phyloP scores from a whole-genome alignment of 2,329 filamentous ascomycete genomes.

The Sodiomyces alkalinus region DNA sequence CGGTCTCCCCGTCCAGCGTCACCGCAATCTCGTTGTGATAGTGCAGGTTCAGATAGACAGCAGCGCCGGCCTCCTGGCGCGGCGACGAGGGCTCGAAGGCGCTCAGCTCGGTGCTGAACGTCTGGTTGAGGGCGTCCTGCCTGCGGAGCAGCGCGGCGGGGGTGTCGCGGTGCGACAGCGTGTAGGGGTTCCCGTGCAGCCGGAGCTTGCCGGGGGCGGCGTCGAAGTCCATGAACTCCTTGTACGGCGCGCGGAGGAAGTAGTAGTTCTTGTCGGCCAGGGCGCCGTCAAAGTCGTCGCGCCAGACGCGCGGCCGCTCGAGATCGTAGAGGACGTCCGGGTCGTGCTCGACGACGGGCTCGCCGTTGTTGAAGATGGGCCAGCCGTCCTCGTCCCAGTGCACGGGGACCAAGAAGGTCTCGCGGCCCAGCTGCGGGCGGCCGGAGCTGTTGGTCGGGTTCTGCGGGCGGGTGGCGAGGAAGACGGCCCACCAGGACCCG shows the following conservation, averaged over 20 bases:
- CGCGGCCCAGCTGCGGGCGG: slow-evolving; percentile 6
- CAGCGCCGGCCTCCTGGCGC: slow-evolving; percentile 6
- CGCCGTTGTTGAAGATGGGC: slow-evolving; percentile 6
- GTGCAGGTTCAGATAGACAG: slow-evolving; percentile 7
- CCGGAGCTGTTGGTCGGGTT: slow-evolving; percentile 5
- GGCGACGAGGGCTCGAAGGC: slow-evolving; percentile 2
- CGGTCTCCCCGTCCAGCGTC: slow-evolving; percentile 2
- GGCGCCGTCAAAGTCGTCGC: slow-evolving; percentile 7
- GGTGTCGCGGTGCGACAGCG: slow-evolving; percentile 6
- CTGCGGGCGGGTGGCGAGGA: slow-evolving; percentile 6
- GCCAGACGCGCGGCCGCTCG: slow-evolving; percentile 3
- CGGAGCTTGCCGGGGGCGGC: slow-evolving; percentile 5
- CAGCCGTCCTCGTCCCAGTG: slow-evolving; percentile 7
- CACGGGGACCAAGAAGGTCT: slow-evolving; percentile 7
- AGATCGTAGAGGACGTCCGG: slow-evolving; percentile 6
- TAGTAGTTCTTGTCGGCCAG: slow-evolving; percentile 7
- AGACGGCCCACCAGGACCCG: slow-evolving; percentile 8
- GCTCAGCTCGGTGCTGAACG: slow-evolving; percentile 7
- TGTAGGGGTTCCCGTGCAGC: slow-evolving; percentile 5
- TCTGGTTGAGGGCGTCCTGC: slow-evolving; percentile 7
- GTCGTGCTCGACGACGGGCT: slow-evolving; percentile 5
- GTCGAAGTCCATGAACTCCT: slow-evolving; percentile 6
- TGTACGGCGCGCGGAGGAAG: slow-evolving; percentile 7
- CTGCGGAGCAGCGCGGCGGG: slow-evolving; percentile 6
- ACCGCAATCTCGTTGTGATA: slow-evolving; percentile 7